These are phyloP conservation scores for Rhizopus arrhizus DNA, from an alignment of 371 early-diverging fungal genomes.

Conservation along the genomic window DNA sequence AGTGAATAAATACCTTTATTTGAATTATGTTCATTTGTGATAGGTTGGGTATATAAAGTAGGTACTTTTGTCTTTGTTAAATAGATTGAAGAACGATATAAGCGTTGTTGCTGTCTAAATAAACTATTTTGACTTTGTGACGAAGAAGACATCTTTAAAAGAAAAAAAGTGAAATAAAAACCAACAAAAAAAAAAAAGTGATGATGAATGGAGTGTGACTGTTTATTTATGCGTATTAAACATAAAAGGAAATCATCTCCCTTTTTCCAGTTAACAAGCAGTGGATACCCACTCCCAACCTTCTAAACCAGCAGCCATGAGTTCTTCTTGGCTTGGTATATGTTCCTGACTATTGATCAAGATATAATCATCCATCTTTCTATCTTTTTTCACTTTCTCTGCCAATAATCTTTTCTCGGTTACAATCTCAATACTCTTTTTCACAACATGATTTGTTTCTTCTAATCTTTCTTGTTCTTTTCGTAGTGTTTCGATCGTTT, in stretches of 20 bases:
- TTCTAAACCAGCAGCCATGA: slow-evolving; percentile 29
- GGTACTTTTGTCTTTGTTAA: slow-evolving; percentile 31
- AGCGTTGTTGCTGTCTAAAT: slow-evolving; percentile 41
- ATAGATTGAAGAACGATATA: slow-evolving; percentile 36
- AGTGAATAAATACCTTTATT: neutral
- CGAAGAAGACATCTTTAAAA: slow-evolving; percentile 14
- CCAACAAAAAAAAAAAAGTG: neutral
- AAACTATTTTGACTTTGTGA: slow-evolving; percentile 32
- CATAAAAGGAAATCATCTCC: too few species aligned
- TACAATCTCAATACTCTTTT: slow-evolving; percentile 44
- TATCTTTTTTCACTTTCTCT: neutral
- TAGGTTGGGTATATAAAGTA: slow-evolving; percentile 22
- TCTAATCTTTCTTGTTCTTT: slow-evolving; percentile 43
- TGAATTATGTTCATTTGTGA: slow-evolving; percentile 22
- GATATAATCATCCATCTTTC: slow-evolving; percentile 19
- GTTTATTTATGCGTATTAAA: too few species aligned
- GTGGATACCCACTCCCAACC: slow-evolving; percentile 30
- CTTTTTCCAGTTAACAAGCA: slow-evolving; percentile 3
- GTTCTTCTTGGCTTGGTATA: slow-evolving; percentile 23
- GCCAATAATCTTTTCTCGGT: slow-evolving; percentile 38
- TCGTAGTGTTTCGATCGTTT: slow-evolving; percentile 39
- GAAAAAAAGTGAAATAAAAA: neutral
- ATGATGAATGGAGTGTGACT: too few species aligned
- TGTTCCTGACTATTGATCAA: slow-evolving; percentile 12
- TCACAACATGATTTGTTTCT: slow-evolving; percentile 45